Evolutionary conservation across 352 stramenopile species (phyloP).

Genomic region (Globisporangium megalacanthum): DNA sequence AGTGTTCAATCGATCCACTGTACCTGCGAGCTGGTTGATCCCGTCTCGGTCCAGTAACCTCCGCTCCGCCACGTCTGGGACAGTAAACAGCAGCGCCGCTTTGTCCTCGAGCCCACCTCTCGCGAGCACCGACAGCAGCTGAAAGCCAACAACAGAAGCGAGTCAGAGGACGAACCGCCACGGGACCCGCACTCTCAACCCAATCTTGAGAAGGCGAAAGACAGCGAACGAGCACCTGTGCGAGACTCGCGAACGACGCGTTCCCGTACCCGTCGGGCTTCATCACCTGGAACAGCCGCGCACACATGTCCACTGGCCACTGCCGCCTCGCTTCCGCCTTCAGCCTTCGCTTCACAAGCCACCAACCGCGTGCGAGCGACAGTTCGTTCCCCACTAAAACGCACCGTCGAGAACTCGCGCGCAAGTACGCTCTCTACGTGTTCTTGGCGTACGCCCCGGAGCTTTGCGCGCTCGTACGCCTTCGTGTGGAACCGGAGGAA

Average conservation of each 20-base stretch:
- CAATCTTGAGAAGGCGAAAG: too few species aligned
- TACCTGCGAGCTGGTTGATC: conserved; percentile 47
- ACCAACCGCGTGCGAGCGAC: conserved; percentile 5
- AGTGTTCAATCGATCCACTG: not conserved
- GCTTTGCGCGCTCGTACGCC: conserved; percentile 28
- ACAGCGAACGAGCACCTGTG: conserved; percentile 31
- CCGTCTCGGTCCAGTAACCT: conserved; percentile 29
- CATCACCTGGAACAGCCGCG: conserved; percentile 38
- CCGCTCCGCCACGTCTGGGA: conserved; percentile 22
- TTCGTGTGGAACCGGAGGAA: conserved; percentile 53
- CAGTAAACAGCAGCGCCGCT: conserved; percentile 44
- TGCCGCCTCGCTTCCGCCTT: conserved; percentile 6
- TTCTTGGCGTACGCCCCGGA: conserved; percentile 45
- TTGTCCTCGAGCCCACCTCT: conserved; percentile 43
- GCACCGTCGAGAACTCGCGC: conserved; percentile 41
- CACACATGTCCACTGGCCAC: conserved; percentile 40
- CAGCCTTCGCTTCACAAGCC: not conserved
- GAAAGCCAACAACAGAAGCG: not conserved
- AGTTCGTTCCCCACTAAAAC: not conserved
- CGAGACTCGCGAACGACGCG: conserved; percentile 51
- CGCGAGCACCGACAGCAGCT: conserved; percentile 39
- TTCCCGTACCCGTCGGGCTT: conserved; percentile 57
- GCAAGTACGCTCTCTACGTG: conserved; percentile 49
- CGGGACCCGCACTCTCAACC: not conserved
- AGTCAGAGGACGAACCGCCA: not conserved